Conservation (phyloP, 257 asterid genomes). For the Penstemon davidsonii region DNA sequence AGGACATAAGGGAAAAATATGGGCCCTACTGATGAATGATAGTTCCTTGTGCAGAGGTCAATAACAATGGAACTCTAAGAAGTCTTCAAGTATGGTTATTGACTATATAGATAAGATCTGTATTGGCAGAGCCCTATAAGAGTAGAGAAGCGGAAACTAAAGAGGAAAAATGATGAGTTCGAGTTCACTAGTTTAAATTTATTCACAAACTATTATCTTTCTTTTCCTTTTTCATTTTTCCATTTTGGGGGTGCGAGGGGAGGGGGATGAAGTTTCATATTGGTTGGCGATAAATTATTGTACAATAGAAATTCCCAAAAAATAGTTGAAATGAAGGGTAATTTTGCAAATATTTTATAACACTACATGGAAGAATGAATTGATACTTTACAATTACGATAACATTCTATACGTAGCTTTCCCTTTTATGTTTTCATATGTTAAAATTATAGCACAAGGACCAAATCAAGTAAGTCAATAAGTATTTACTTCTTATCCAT, state of each 20-base stretch:
- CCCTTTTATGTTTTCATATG: background rate
- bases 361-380: slow-evolving; percentile 16
- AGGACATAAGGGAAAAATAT: background rate
- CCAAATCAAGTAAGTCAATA: slow-evolving; percentile 22
- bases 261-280: background rate
- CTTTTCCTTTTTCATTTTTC: background rate
- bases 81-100: slow-evolving; percentile 13
- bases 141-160: background rate
- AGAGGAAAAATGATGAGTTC: slow-evolving; percentile 8
- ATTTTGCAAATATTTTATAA: slow-evolving; percentile 1
- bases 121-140: slow-evolving; percentile 13
- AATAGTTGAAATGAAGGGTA: background rate
- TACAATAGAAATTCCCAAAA: background rate
- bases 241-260: slow-evolving; percentile 1
- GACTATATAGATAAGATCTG: slow-evolving; percentile 14
- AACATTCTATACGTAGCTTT: slow-evolving; percentile 18
- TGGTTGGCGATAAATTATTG: background rate
- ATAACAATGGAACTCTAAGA: slow-evolving; percentile 3
- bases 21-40: slow-evolving; percentile 3
- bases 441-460: slow-evolving; percentile 18
- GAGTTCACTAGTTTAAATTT: background rate
- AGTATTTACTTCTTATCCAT: slow-evolving; percentile 84
- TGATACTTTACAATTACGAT: slow-evolving; percentile 15
- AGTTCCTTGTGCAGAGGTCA: slow-evolving; percentile 7
- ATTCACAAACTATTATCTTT: background rate